Conservation (phyloP, 352 stramenopile genomes). For the Pythium volutum region DNA sequence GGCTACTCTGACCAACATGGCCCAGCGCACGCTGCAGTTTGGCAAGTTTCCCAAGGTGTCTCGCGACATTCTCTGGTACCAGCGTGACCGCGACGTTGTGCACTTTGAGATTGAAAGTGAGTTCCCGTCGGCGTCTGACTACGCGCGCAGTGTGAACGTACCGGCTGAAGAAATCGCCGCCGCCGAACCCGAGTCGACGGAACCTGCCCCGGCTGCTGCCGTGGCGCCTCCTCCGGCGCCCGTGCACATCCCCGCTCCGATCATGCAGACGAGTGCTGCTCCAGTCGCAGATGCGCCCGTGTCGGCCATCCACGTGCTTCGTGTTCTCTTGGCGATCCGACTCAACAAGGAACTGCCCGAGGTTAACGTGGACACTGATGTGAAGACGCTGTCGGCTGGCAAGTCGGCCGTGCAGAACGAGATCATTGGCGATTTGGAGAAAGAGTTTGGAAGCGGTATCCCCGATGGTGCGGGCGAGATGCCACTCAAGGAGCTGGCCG, state of each 20-base stretch:
- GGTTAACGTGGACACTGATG: slow-evolving; percentile 64
- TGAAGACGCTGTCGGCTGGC: slow-evolving; percentile 78
- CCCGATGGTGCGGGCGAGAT: slow-evolving; percentile 72
- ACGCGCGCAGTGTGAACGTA: slow-evolving; percentile 32
- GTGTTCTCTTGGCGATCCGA: slow-evolving; percentile 65
- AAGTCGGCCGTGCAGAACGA: slow-evolving; percentile 89
- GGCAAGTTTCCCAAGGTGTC: slow-evolving; percentile 52
- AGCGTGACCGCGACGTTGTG: slow-evolving; percentile 76
- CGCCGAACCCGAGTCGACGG: background rate
- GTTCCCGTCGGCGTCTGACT: slow-evolving; percentile 67
- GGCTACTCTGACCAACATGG: slow-evolving; percentile 85
- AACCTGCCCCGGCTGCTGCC: slow-evolving; percentile 20
- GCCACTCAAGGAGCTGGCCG: slow-evolving; percentile 65
- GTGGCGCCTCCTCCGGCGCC: slow-evolving; percentile 27
- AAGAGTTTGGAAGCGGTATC: slow-evolving; percentile 74
- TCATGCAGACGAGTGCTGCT: slow-evolving; percentile 25
- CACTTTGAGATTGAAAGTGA: slow-evolving; percentile 72
- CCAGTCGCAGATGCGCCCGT: slow-evolving; percentile 59
- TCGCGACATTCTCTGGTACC: slow-evolving; percentile 81
- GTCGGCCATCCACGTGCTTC: slow-evolving; percentile 62
- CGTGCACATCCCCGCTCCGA: slow-evolving; percentile 25
- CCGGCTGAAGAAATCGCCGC: slow-evolving; percentile 18
- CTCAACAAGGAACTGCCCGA: slow-evolving; percentile 74
- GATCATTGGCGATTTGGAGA: slow-evolving; percentile 83
- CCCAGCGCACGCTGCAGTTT: slow-evolving; percentile 63